phyloP scores from a whole-genome alignment of 2,329 filamentous ascomycete species.

The Pseudogymnoascus sp. region DNA sequence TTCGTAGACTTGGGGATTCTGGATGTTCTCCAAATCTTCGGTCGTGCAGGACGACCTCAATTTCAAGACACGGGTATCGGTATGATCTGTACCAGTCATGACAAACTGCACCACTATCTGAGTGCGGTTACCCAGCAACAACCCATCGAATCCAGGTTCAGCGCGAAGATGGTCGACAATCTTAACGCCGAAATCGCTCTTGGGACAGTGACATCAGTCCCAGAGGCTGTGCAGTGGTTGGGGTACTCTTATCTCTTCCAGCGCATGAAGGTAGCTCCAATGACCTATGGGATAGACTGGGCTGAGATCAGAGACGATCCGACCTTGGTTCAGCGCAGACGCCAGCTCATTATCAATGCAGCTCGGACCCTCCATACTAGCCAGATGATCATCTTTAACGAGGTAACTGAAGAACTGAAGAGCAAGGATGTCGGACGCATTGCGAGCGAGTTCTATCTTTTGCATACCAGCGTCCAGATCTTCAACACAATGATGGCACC shows the following conservation, averaged over 20 bases:
- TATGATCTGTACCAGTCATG: constrained; percentile 95
- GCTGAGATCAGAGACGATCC: constrained; percentile 82
- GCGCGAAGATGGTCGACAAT: constrained; percentile 88
- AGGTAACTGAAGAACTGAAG: constrained; percentile 81
- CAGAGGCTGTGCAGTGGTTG: constrained; percentile 92
- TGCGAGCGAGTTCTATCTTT: constrained; percentile 92
- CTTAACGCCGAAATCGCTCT: constrained; percentile 90
- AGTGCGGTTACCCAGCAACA: constrained; percentile 90
- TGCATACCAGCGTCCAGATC: constrained; percentile 86
- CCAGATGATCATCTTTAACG: constrained; percentile 99
- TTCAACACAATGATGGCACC: constrained; percentile 94
- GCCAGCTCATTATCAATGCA: constrained; percentile 80
- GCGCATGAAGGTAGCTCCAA: constrained; percentile 85
- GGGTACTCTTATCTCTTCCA: constrained; percentile 97
- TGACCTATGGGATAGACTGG: constrained; percentile 93
- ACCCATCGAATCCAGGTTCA: constrained; percentile 96
- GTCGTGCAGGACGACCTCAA: constrained; percentile 92
- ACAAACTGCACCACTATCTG: constrained; percentile 84
- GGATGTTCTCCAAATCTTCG: constrained; percentile 95
- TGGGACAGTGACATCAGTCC: constrained; percentile 88
- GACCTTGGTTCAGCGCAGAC: constrained; percentile 72
- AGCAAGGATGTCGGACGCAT: constrained; percentile 95
- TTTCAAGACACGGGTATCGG: constrained; percentile 97
- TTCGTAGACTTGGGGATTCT: constrained; percentile 94
- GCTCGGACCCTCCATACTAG: constrained; percentile 80